Base-by-base conservation (phyloP, 2,329 filamentous ascomycete species). In the Trichoderma sp. region DNA sequence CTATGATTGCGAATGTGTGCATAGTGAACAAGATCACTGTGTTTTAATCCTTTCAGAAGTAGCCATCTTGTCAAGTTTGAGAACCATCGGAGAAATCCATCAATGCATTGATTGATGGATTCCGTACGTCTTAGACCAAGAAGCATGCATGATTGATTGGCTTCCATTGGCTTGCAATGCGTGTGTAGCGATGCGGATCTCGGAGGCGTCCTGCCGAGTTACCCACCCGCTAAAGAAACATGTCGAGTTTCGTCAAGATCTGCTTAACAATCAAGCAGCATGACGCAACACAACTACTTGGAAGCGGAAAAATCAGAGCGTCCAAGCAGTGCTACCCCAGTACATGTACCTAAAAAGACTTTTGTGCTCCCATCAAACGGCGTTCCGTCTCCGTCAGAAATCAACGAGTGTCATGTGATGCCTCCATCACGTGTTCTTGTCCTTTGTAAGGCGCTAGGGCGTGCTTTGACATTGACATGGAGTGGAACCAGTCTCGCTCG, bases 391-490 rank as follows among this genome's bases (percentile, higher is more conserved):
- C 27, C 29, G 11, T 16, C 52, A 29, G 40, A n/a, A 53, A 19
- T 29, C 52, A 53, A n/a, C 16, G 3, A 5, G 49, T 10, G 55
- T 57, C 55, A 57, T 57, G 55, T 57, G 55, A 57, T 57, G 6
- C 27, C n/a, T n/a, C 16, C 13, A 33, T 62, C 59, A 62, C 59
- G 59, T 58, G 37, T 35, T 31, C 24, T 7, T 7, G n/a, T 10
- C 21, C 2, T 43, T 24, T 8, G 24, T 43, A 59, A 37, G 33
- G 31, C 56, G 33, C 31, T 21, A 58, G 57, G 57, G 52, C 49
- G 61, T 57, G 19, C 21, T 19, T 55, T 21, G 35, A 24, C 40
- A 43, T 43, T 21, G 63, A 67, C 55, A 67, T 37, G 24, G 37
- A 37, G 63, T 67, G 63, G 63, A 29, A 43, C 40, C 40, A 27